Evolutionary conservation across 2,329 filamentous ascomycete species (phyloP).

Genomic region (Neophaeococcomyces aloes): DNA sequence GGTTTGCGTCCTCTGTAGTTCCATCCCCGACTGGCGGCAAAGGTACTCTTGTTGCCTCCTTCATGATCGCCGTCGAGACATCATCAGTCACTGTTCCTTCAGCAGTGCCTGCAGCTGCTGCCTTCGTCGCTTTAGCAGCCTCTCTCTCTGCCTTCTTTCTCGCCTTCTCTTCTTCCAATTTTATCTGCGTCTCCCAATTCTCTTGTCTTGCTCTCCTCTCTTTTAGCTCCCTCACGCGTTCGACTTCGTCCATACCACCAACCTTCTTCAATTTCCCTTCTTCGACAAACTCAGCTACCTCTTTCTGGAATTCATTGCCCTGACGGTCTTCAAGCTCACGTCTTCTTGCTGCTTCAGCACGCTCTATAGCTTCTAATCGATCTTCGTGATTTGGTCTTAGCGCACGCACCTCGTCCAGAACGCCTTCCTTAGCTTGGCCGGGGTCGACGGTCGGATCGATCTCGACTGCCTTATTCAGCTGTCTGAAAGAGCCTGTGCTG

Average conservation of each 20-base stretch:
- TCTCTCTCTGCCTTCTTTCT: conserved; percentile 24
- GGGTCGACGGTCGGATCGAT: conserved; percentile 54
- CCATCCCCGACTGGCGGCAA: too few species aligned
- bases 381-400: conserved; percentile 90
- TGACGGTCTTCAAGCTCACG: conserved; percentile 72
- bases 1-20: too few species aligned
- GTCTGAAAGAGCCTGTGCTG: conserved; percentile 34
- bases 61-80: too few species aligned
- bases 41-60: too few species aligned
- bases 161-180: conserved; percentile 37
- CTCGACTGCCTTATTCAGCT: conserved; percentile 32
- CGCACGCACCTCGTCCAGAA: conserved; percentile 86
- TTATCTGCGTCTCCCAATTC: conserved; percentile 47
- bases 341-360: conserved; percentile 84
- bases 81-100: too few species aligned
- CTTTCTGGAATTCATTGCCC: conserved; percentile 69
- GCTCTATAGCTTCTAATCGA: conserved; percentile 86
- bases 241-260: conserved; percentile 87
- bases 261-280: conserved; percentile 93
- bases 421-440: conserved; percentile 73
- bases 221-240: conserved; percentile 69
- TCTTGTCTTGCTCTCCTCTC: conserved; percentile 80
- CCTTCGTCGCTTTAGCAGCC: conserved; percentile 14
- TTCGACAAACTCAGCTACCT: conserved; percentile 76
- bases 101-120: conserved; percentile 8